A percentile compares a stretch with the other conserved stretches of the same genome.
Evolutionary conservation across 2,329 filamentous ascomycete species (phyloP).

Genomic region (Aspergillus awamori): DNA sequence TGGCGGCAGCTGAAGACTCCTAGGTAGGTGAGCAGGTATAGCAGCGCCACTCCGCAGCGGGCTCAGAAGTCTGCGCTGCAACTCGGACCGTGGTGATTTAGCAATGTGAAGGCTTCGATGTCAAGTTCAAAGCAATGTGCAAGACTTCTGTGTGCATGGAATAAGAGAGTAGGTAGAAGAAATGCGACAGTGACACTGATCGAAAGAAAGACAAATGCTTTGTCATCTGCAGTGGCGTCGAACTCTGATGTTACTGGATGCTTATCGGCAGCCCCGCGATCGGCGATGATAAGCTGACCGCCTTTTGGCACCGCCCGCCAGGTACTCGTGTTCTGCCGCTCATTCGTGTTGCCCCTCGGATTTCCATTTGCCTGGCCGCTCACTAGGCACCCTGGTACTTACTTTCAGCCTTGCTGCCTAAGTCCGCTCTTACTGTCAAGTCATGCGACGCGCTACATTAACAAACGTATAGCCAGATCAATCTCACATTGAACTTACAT

Average conservation of each 20-base stretch:
- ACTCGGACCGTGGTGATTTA: not conserved
- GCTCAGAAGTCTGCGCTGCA: not conserved
- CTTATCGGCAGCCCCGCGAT: conserved; percentile 20
- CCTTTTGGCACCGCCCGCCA: conserved; percentile 9
- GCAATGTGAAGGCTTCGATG: not conserved
- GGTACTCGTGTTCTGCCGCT: conserved; percentile 11
- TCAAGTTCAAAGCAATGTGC: not conserved
- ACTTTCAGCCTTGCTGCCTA: conserved; percentile 2
- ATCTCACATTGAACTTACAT: not conserved
- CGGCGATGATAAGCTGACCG: conserved; percentile 35
- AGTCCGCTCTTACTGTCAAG: not conserved
- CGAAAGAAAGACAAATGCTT: conserved; percentile 29
- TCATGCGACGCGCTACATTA: not conserved
- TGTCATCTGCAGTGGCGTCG: conserved; percentile 38
- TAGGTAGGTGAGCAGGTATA: conserved; percentile 15
- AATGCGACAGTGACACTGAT: conserved; percentile 13
- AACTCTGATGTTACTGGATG: not conserved
- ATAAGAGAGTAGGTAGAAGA: conserved; percentile 7
- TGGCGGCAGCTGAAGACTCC: conserved; percentile 29
- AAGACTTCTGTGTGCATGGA: conserved; percentile 2
- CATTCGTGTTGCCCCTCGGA: not conserved
- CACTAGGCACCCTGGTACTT: not conserved
- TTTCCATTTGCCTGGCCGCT: not conserved
- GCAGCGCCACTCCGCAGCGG: conserved; percentile 5
- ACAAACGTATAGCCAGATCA: not conserved